Conservation (phyloP, 1,139 yeast genomes). For the Candida tetrigidarum region DNA sequence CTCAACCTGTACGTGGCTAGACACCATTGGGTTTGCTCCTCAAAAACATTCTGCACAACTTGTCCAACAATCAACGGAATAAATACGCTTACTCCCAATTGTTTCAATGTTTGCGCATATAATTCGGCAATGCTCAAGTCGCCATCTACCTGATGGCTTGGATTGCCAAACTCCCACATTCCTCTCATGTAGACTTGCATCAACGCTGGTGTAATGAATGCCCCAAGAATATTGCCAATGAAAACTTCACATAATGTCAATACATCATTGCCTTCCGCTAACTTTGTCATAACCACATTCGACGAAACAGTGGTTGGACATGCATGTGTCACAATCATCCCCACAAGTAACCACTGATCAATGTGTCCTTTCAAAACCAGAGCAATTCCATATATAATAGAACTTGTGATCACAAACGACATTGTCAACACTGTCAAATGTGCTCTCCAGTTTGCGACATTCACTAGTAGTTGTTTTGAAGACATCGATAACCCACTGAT, state of each 20-base stretch:
- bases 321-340: constrained; percentile 78
- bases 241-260: constrained; percentile 84
- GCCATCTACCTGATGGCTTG: constrained; percentile 54
- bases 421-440: constrained; percentile 70
- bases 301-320: constrained; percentile 93
- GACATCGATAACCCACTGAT: constrained; percentile 81
- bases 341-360: constrained; percentile 75
- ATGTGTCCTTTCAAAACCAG: constrained; percentile 64
- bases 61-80: constrained; percentile 91
- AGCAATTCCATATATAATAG: constrained; percentile 76
- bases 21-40: constrained; percentile 64
- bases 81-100: constrained; percentile 80
- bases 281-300: constrained; percentile 89
- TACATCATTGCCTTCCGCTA: constrained; percentile 79
- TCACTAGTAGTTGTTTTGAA: constrained; percentile 59
- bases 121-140: constrained; percentile 54
- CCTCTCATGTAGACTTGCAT: constrained; percentile 69
- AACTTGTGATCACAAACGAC: constrained; percentile 75
- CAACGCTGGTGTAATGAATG: constrained; percentile 84
- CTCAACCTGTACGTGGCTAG: constrained; percentile 60
- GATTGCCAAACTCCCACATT: constrained; percentile 81
- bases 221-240: constrained; percentile 82
- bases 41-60: constrained; percentile 69
- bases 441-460: constrained; percentile 78
- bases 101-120: constrained; percentile 80